A percentile compares a stretch with the other conserved stretches of the same genome.
Evolutionary conservation across 73 alveolate species (phyloP).

Genomic region (Paramecium biaurelia): DNA sequence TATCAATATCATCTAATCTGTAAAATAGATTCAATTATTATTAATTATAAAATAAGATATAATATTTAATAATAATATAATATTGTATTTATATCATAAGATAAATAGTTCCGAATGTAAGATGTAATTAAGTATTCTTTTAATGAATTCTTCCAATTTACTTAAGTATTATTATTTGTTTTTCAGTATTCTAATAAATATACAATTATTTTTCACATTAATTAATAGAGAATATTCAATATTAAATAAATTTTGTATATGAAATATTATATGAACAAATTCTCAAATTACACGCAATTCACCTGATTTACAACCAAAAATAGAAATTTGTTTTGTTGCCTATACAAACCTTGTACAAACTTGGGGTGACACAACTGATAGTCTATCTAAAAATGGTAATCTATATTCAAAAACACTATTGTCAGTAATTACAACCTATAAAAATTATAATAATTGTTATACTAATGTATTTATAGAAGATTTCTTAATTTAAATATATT

Average conservation of each 20-base stretch:
- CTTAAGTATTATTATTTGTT: too few relatives aligned
- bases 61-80: too few relatives aligned
- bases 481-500: not conserved
- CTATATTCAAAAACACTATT: not conserved
- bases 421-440: not conserved
- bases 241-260: not conserved
- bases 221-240: too few relatives aligned
- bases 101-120: too few relatives aligned
- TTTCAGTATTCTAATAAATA: too few relatives aligned
- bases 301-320: not conserved
- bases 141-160: too few relatives aligned
- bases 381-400: slow-evolving; percentile 7
- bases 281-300: not conserved
- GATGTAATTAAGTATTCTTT: too few relatives aligned
- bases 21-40: too few relatives aligned
- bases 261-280: not conserved
- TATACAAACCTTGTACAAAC: not conserved
- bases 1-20: too few relatives aligned
- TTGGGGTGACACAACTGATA: not conserved
- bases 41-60: too few relatives aligned
- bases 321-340: not conserved
- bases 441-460: not conserved
- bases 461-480: not conserved
- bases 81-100: too few relatives aligned
- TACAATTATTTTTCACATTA: too few relatives aligned